Percentiles rank a stretch among this genome's conserved stretches.
phyloP scores from a whole-genome alignment of 169 alveolate species.

The Theileria orientalis region DNA sequence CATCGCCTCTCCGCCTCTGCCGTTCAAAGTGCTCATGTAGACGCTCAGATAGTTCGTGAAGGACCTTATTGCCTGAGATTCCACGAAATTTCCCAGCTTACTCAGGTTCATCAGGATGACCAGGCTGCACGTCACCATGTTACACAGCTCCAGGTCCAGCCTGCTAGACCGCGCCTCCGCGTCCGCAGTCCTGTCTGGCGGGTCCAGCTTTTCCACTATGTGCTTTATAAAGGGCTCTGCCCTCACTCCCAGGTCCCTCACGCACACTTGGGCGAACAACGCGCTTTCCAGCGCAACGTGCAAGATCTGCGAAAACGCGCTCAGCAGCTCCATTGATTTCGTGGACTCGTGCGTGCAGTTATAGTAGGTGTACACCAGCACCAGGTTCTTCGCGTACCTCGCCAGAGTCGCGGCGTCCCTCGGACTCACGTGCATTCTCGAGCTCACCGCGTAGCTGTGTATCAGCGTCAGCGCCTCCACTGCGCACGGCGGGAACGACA shows the following conservation, averaged over 20 bases:
- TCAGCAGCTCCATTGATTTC: not conserved
- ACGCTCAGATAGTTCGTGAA: not conserved
- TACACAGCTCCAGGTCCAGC: not conserved
- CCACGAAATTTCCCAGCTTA: not conserved
- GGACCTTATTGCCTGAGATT: not conserved
- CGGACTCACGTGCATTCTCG: not conserved
- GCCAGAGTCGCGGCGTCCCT: not conserved
- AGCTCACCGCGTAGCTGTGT: conserved; percentile 2
- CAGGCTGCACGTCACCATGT: not conserved
- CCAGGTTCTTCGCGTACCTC: not conserved
- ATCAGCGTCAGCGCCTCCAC: conserved; percentile 31
- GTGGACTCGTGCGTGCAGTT: not conserved
- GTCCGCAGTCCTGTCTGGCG: not conserved
- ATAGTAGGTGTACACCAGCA: not conserved
- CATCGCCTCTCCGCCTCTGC: not conserved
- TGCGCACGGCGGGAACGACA: conserved; percentile 33
- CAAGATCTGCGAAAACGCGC: not conserved
- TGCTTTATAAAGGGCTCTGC: not conserved
- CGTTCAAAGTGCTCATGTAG: not conserved
- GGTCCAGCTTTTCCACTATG: not conserved
- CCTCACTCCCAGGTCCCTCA: not conserved
- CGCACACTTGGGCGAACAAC: not conserved
- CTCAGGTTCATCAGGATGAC: conserved; percentile 1
- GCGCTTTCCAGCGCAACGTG: not conserved
- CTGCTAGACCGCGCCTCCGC: no score